Conservation (phyloP, 2,329 filamentous ascomycete genomes). For the Diaporthe australafricana region DNA sequence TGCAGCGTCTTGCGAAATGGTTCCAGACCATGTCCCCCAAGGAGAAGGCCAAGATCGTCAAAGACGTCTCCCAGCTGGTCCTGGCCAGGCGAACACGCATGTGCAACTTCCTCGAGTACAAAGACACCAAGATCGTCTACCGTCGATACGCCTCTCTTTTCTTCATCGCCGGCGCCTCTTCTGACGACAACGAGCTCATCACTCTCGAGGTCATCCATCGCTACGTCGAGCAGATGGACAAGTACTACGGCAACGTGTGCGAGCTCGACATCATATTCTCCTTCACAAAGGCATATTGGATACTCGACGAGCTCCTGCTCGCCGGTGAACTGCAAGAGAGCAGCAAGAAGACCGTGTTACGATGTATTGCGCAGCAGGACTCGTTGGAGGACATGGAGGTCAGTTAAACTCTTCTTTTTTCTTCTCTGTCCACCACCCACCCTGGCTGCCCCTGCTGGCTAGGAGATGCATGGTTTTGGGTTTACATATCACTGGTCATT, state of each 20-base stretch:
- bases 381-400: constrained; percentile 99
- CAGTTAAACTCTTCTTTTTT: constrained; percentile 52
- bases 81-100: constrained; percentile 95
- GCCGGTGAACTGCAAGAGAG: constrained; percentile 98
- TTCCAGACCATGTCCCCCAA: constrained; percentile 97
- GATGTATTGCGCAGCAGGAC: constrained; percentile 97
- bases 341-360: constrained; percentile 98
- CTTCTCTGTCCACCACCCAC: constrained; percentile 43
- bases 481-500: background rate
- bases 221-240: constrained; percentile 99
- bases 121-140: constrained; percentile 99
- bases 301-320: constrained; percentile 93
- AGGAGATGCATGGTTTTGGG: constrained; percentile 3
- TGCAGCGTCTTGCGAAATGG: constrained; percentile 97
- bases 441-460: constrained; percentile 2
- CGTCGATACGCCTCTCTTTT: constrained; percentile 98
- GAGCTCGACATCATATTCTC: constrained; percentile 99
- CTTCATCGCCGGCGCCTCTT: constrained; percentile 97
- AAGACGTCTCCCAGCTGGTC: constrained; percentile 98
- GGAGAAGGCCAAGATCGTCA: constrained; percentile 99
- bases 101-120: constrained; percentile 99
- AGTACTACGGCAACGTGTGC: constrained; percentile 99
- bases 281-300: constrained; percentile 99
- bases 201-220: constrained; percentile 98
- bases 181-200: constrained; percentile 98